phyloP scores from a whole-genome alignment of 2,329 filamentous ascomycete species.

The Venturia effusa region DNA sequence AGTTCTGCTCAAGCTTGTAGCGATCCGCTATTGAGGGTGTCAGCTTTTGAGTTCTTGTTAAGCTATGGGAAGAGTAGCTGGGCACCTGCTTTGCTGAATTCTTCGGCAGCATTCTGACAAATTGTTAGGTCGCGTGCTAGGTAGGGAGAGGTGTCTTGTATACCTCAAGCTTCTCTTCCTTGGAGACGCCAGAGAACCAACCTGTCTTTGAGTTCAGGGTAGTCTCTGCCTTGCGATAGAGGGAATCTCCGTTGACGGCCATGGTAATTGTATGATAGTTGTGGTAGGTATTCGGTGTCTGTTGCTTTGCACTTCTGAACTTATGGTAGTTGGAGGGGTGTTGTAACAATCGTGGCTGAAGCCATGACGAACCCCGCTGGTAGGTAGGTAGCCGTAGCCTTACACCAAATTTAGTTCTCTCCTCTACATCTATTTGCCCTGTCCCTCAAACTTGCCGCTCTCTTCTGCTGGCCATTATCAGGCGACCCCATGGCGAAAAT shows the following conservation, averaged over 20 bases:
- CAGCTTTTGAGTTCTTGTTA: not conserved
- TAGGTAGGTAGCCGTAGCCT: not conserved
- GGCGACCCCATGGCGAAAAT: not conserved
- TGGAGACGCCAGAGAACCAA: conserved; percentile 3
- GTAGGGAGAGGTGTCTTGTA: not conserved
- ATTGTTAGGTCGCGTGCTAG: not conserved
- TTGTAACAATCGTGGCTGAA: not conserved
- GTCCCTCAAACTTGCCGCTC: not conserved
- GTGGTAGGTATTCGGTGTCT: not conserved
- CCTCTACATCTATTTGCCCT: not conserved
- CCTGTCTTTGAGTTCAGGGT: conserved; percentile 3
- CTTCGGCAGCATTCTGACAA: conserved; percentile 1
- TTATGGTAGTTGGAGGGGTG: not conserved
- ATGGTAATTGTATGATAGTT: not conserved
- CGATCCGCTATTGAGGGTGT: not conserved
- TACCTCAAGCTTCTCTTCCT: conserved; percentile 6
- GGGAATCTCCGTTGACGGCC: not conserved
- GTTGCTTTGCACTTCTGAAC: not conserved
- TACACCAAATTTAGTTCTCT: not conserved
- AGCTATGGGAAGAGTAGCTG: not conserved
- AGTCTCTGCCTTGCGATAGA: conserved; percentile 5
- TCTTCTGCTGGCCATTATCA: too few species aligned
- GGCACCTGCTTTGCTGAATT: conserved; percentile 6
- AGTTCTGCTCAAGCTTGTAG: conserved; percentile 5
- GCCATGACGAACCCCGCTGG: not conserved